Base-by-base conservation (phyloP, 2,329 filamentous ascomycete species). In the Cercospora sojina region DNA sequence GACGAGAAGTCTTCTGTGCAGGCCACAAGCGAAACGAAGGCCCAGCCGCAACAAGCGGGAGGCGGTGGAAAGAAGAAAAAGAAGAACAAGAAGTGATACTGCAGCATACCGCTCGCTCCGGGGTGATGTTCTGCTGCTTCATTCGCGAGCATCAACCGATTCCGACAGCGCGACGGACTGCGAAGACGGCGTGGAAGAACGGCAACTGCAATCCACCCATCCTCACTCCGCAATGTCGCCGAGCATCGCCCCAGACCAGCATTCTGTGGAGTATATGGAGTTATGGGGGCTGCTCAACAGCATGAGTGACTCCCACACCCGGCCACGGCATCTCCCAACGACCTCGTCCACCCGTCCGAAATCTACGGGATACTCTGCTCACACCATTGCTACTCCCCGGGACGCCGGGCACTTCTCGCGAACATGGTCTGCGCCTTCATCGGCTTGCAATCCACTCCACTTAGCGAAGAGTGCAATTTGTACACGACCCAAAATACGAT, bases 61-160 rank as follows among this genome's bases (percentile, higher is more conserved):
- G 68, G 74, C 13, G 80, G 78, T 6, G 80, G 78, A 18, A 77
- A 76, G 47, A 83, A 83, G 76, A 83, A 83, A 76, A 83, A 83
- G 64, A 72, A 71, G 64, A 68, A 64, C 59, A 83, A 84, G 79
- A 83, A 82, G 78, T 83, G 74, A 76, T 32, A 4, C 5, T 57
- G 25, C 47, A 25, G 47, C 20, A 53, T 29, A 53, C 2, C 47
- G 23, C 47, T n/a, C 20, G 47, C 47, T 29, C 47, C 13, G 3
- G 13, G 23, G n/a, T 4, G 47, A 27, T 53, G 47, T 53, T 10
- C 13, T 53, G 23, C 47, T 16, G 47, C 47, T 27, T 16, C 23
- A 10, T n/a, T n/a, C 6, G 47, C 23, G 5, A 8, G 47, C 2
- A 29, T 53, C 47, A n/a, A 3, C 23, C 29, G 47, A n/a, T 27